Evolutionary conservation across 129 eudicot species (phyloP).

Genomic region (Chrysanthemum seticuspe): DNA sequence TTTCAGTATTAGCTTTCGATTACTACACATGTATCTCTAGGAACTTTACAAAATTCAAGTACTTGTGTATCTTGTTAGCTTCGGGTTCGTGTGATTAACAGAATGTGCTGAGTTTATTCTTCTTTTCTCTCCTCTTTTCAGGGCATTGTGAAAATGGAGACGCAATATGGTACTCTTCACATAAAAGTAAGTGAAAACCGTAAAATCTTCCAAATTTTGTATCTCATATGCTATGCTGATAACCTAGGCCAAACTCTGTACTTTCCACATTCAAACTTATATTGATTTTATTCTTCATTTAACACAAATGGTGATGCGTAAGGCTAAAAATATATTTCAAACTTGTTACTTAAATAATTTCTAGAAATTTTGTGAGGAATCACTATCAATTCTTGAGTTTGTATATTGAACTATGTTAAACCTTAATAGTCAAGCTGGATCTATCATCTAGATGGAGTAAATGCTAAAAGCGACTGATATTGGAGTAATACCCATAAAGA

Average conservation of each 20-base stretch:
- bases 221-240: conserved; percentile 12
- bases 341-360: neutral
- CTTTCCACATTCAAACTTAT: conserved; percentile 4
- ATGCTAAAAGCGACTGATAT: neutral
- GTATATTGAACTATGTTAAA: neutral
- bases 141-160: conserved; percentile 87
- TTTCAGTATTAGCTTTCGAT: conserved; percentile 6
- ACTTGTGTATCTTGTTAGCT: conserved; percentile 8
- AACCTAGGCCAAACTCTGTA: neutral
- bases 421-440: neutral
- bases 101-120: neutral
- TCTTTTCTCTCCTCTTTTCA: conserved; percentile 35
- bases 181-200: conserved; percentile 56
- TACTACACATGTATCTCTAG: neutral
- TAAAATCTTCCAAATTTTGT: conserved; percentile 12
- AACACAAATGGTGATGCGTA: neutral
- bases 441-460: neutral
- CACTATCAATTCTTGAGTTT: neutral
- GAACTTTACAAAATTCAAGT: neutral
- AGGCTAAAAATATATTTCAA: too few species aligned
- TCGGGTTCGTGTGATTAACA: neutral
- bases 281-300: neutral
- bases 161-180: conserved; percentile 70
- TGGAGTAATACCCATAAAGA: neutral
- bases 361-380: neutral